A percentile compares a stretch with the other conserved stretches of the same genome.
Conservation (phyloP, 768 basidiomycete genomes). For the Amanita exitialis region DNA sequence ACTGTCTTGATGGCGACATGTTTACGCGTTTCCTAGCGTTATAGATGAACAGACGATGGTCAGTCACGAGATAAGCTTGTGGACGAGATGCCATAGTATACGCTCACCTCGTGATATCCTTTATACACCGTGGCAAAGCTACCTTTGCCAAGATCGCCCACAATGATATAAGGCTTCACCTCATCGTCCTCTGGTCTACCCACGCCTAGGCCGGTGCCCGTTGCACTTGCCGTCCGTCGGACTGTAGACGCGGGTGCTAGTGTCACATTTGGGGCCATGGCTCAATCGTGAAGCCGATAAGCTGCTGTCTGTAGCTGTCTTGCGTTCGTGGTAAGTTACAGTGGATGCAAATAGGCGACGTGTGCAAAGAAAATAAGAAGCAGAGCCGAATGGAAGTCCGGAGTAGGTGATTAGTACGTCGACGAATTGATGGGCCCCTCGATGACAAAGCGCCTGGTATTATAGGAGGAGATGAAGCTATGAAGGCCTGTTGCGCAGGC, state of each 20-base stretch:
- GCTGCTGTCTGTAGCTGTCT: too few relatives aligned
- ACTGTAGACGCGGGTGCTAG: neutral
- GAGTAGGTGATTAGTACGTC: too few relatives aligned
- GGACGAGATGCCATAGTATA: neutral
- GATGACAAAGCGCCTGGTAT: too few relatives aligned
- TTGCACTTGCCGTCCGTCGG: constrained; percentile 4
- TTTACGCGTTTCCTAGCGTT: constrained; percentile 56
- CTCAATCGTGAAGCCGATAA: too few relatives aligned
- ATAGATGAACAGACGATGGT: neutral
- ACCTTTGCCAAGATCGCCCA: constrained; percentile 74
- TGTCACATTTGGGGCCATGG: neutral
- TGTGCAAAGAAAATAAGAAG: too few relatives aligned
- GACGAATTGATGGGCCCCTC: too few relatives aligned
- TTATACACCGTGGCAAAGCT: constrained; percentile 96
- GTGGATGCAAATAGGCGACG: too few relatives aligned
- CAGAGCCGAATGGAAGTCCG: too few relatives aligned
- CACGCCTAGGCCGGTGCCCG: constrained; percentile 7
- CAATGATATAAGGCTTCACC: constrained; percentile 67
- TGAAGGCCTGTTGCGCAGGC: too few relatives aligned
- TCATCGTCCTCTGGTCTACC: constrained; percentile 50
- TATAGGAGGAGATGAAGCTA: too few relatives aligned
- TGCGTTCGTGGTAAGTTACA: too few relatives aligned
- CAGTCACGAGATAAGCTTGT: neutral
- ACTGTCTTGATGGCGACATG: constrained; percentile 94
- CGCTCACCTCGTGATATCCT: constrained; percentile 77